A percentile compares a stretch with the other conserved stretches of the same genome.
phyloP scores from a whole-genome alignment of 805 yeast species.

The Lipomyces japonicus region DNA sequence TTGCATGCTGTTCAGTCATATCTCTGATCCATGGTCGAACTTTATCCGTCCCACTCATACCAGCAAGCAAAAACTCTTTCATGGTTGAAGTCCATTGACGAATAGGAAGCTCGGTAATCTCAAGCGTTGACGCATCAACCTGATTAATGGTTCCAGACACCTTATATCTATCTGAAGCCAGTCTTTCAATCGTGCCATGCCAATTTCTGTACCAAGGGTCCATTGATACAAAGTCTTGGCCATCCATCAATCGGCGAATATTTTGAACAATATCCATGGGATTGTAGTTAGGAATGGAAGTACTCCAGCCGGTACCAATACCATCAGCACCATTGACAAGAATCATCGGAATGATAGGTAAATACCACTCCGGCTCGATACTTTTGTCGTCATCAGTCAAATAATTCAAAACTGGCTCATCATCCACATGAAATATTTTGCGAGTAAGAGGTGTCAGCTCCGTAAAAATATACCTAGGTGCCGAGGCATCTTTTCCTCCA shows the following conservation, averaged over 20 bases:
- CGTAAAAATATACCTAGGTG: constrained; percentile 93
- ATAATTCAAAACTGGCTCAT: constrained; percentile 72
- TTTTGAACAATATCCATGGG: constrained; percentile 79
- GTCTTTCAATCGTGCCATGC: constrained; percentile 73
- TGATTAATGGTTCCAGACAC: constrained; percentile 79
- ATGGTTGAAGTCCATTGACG: constrained; percentile 88
- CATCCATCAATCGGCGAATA: constrained; percentile 63
- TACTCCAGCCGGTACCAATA: constrained; percentile 99
- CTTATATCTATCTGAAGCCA: constrained; percentile 64
- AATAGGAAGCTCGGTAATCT: constrained; percentile 89
- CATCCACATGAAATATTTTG: constrained; percentile 71
- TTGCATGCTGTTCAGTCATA: constrained; percentile 89
- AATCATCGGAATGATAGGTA: constrained; percentile 93
- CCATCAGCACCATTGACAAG: constrained; percentile 96
- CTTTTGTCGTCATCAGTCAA: constrained; percentile 89
- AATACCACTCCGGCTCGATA: constrained; percentile 93
- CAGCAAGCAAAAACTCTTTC: constrained; percentile 76
- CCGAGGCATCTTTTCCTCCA: constrained; percentile 99
- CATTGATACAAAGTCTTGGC: constrained; percentile 68
- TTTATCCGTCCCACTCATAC: constrained; percentile 71
- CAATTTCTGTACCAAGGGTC: constrained; percentile 95
- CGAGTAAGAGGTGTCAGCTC: constrained; percentile 73
- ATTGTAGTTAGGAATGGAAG: constrained; percentile 84
- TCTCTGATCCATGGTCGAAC: constrained; percentile 83
- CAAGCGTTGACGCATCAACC: constrained; percentile 72